Evolutionary conservation across 768 basidiomycete species (phyloP).

Genomic region (Phylloporus scabripes): DNA sequence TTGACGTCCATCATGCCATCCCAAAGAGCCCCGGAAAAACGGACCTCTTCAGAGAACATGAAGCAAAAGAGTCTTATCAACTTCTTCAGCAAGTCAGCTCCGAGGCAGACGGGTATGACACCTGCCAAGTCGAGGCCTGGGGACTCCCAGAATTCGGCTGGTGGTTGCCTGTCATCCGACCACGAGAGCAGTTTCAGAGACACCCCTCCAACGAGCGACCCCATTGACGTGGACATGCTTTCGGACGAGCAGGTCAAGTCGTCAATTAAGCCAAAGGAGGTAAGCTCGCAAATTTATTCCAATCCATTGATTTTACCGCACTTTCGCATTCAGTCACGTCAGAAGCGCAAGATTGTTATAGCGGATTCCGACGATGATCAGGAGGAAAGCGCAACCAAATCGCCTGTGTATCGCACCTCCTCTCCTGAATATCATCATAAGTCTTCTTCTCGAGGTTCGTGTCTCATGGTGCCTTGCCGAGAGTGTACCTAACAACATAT

Average conservation of each 20-base stretch:
- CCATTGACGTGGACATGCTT: constrained; percentile 71
- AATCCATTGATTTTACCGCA: neutral
- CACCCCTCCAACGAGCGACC: constrained; percentile 75
- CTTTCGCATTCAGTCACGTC: constrained; percentile 28
- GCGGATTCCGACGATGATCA: constrained; percentile 71
- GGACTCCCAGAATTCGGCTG: constrained; percentile 29
- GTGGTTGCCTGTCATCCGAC: constrained; percentile 42
- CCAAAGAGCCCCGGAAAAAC: constrained; percentile 29
- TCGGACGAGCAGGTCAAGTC: constrained; percentile 43
- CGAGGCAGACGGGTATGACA: constrained; percentile 29
- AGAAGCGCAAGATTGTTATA: constrained; percentile 64
- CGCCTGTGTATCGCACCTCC: constrained; percentile 21
- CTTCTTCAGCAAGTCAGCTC: constrained; percentile 47
- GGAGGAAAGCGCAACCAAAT: constrained; percentile 9
- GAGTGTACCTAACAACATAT: constrained; percentile 1
- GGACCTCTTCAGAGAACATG: constrained; percentile 37
- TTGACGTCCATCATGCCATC: constrained; percentile 13
- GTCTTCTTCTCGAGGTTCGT: constrained; percentile 25
- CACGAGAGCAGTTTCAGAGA: constrained; percentile 42
- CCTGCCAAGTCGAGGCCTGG: constrained; percentile 9
- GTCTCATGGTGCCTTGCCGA: neutral
- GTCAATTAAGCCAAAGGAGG: constrained; percentile 28
- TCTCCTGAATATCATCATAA: constrained; percentile 24
- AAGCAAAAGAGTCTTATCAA: constrained; percentile 75
- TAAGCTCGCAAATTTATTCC: constrained; percentile 18